Evolutionary conservation across 139 green algal genomes (phyloP), one percentile per base, ranked within the genome.

Genomic region (Picochlorum costavermella): DNA sequence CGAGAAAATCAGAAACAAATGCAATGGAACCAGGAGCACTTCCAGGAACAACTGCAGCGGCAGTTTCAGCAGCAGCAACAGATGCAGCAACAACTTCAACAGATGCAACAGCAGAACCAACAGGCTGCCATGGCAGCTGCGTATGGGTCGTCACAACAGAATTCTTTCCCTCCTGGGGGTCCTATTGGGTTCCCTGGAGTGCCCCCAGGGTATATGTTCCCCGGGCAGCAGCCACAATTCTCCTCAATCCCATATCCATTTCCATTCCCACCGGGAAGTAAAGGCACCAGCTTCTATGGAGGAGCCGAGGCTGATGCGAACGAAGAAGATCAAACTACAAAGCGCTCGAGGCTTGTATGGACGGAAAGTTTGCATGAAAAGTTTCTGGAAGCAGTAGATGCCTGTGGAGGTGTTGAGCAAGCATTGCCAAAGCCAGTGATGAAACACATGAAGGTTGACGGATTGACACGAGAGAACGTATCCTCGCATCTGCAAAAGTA

Each of bases 401-500:
- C 81, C 51, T 78, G 87, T 63, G 74, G 78, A 28, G 88, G 88
- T 1, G 61, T 84, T 30, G 78, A 90, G 1, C 75, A 83, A 30
- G 86, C 90, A 0, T 83, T 92, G 44, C 91, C 91, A 20, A 97
- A 96, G 64, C 83, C 84, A n/a, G 96, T 97, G 53, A 79, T 97
- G 77, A 69, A 87, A 81, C 61, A 90, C 29, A 95, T 97, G 91
- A 86, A 88, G 31, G 88, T 97, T 37, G 80, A 89, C 10, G 90
- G 91, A 50, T 79, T 97, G 45, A 96, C 86, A 0, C 75, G 91
- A 1, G 91, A 97, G 68, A 97, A 97, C 67, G 91, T 96, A 43
- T 90, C 90, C 14, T 88, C 74, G 58, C 90, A 96, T 61, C 75
- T 96, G 31, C 91, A 96, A 69, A 97, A 97, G 75, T 94, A 94